Conservation (phyloP, 805 yeast species). For the Starmerella etchellsii region DNA sequence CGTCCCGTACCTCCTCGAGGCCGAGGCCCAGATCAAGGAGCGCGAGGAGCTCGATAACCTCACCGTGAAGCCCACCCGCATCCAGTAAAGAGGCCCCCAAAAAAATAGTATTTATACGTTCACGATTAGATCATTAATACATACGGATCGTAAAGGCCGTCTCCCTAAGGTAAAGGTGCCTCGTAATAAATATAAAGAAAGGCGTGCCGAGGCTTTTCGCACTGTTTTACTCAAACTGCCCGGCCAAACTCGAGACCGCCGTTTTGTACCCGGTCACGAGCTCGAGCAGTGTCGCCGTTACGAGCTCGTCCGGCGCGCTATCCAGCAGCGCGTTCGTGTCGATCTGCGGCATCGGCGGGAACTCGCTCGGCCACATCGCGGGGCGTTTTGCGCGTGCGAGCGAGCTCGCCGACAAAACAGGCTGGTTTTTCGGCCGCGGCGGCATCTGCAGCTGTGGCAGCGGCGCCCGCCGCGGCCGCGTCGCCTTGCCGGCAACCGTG, state of each 20-base stretch:
- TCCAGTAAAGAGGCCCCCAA: background rate
- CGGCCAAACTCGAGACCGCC: constrained; percentile 16
- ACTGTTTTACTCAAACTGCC: constrained; percentile 2
- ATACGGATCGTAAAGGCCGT: no score
- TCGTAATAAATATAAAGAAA: background rate
- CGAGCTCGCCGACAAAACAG: no score
- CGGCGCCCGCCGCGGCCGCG: constrained; percentile 1
- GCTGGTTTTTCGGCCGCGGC: constrained; percentile 4
- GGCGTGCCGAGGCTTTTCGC: no score
- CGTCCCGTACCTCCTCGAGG: constrained; percentile 81
- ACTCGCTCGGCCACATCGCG: constrained; percentile 11
- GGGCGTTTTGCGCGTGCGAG: background rate
- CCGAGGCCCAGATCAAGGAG: constrained; percentile 84
- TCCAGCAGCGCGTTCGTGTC: constrained; percentile 29
- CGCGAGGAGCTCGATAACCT: constrained; percentile 80
- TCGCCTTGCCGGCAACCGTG: constrained; percentile 12
- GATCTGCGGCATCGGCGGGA: constrained; percentile 26
- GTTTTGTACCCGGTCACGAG: constrained; percentile 25
- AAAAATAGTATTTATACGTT: no score
- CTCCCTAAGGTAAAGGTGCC: no score
- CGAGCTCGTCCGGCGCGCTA: constrained; percentile 26
- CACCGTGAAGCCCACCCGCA: constrained; percentile 27
- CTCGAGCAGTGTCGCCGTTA: constrained; percentile 25
- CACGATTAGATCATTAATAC: no score
- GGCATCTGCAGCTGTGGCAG: constrained; percentile 15